Evolutionary conservation across 768 basidiomycete species (phyloP), one percentile per base, ranked within the genome.

Genomic region (Suillus sp.): DNA sequence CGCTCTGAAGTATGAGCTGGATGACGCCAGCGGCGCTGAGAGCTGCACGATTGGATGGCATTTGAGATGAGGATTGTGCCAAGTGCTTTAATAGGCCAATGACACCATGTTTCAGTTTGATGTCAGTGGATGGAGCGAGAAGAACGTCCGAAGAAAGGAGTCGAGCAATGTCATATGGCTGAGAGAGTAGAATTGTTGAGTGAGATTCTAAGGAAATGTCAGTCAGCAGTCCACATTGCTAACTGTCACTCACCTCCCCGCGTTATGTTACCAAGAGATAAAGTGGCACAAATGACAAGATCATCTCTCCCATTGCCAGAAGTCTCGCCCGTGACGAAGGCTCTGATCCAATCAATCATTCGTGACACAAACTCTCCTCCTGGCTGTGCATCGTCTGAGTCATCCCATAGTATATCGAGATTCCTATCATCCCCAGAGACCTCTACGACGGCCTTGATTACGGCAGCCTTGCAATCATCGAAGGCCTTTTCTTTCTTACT

Each of bases 101-200:
- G 62, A 92, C 85, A 18, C 92, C 94, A 69, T 98, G 95, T 73
- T 96, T 93, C 65, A 96, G 80, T 73, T 95, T 92, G 72, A 93
- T 81, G 70, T 93, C 90, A 10, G 83, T 81, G 43, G 76, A 72
- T 18, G 81, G 78, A 13, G 81, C 80, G 45, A 93, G 80, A n/a
- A 88, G 75, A 61, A 78, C 75, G 20, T 74, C 74, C 6, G 89
- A 89, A 9, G 83, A 79, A 53, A 93, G 76, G 16, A 90, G 70
- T 9, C 83, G 79, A 18, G 86, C 87, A 16, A 96, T 79, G 43
- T 84, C 83, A 59, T 87, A 83, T 5, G 88, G 90, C 3, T 91
- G 76, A 6, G 86, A 84, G 48, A 90, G 77, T 20, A 96, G 81
- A 9, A 87, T 78, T 7, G 76, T 78, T 6, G 89, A 85, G 68